These are phyloP conservation scores for Pseudocercospora crystallina DNA, from an alignment of 2,329 filamentous ascomycete species.

Conservation along the genomic window DNA sequence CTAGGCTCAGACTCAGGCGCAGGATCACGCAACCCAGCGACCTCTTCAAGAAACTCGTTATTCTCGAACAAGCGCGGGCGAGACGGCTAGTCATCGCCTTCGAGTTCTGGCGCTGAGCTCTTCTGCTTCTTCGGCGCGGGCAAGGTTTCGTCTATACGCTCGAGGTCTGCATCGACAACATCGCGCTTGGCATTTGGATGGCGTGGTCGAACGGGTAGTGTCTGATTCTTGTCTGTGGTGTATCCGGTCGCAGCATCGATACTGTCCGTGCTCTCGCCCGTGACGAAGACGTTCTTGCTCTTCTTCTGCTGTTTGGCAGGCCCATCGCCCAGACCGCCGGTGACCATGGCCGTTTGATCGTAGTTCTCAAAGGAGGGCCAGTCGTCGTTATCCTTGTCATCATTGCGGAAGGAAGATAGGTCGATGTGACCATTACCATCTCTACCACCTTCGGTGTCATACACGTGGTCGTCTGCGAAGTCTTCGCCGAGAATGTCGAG, in stretches of 20 bases:
- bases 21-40: not conserved
- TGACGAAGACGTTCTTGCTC: conserved; percentile 7
- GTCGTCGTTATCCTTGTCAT: no score
- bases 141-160: conserved; percentile 1
- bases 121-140: conserved; percentile 8
- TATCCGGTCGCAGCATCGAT: not conserved
- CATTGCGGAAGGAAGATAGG: no score
- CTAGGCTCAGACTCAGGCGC: no score
- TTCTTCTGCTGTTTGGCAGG: not conserved
- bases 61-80: not conserved
- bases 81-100: no score
- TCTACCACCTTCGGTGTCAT: no score
- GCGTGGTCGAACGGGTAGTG: no score
- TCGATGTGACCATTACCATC: no score
- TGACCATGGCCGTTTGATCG: no score
- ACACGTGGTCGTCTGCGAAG: no score
- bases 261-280: conserved; percentile 14
- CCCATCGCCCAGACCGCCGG: no score
- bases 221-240: no score
- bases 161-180: conserved; percentile 4
- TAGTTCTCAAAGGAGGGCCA: no score
- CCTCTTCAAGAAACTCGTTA: conserved; percentile 2
- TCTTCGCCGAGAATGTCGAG: conserved; percentile 16
- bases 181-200: not conserved
- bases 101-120: not conserved